Percentiles rank a stretch among this genome's conserved stretches.
These are phyloP conservation scores for Trebouxia sp. DNA, from an alignment of 139 green algal genomes.

Conservation along the genomic window DNA sequence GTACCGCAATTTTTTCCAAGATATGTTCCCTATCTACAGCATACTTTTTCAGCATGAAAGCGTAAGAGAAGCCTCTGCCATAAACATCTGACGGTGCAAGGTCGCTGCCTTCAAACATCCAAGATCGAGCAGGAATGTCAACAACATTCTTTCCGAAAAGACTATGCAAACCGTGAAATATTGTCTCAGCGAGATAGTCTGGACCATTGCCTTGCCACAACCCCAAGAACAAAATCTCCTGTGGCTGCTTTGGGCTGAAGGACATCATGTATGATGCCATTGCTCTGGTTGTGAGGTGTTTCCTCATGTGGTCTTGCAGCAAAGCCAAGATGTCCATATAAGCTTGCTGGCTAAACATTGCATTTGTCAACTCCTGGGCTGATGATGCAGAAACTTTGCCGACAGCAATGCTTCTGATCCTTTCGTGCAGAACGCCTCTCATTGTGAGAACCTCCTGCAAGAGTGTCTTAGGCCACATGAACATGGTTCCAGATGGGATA, in stretches of 20 bases:
- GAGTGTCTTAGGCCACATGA: background rate
- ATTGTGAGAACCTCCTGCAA: background rate
- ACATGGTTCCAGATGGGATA: background rate
- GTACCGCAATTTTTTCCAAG: background rate
- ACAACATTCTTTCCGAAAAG: background rate
- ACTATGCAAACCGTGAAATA: background rate
- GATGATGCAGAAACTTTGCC: background rate
- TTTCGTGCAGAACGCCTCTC: background rate
- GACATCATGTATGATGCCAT: background rate
- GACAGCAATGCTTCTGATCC: background rate
- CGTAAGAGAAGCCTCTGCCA: background rate
- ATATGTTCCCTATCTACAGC: background rate
- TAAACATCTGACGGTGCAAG: background rate
- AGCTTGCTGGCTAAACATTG: background rate
- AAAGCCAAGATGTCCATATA: background rate
- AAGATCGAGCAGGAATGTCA: background rate
- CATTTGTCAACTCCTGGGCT: background rate
- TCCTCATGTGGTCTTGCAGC: background rate
- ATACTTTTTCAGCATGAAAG: background rate
- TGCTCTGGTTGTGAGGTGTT: background rate
- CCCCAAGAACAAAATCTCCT: too few relatives aligned
- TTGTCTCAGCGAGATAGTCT: background rate
- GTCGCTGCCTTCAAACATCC: background rate
- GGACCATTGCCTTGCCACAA: too few relatives aligned
- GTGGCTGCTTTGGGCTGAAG: too few relatives aligned